Evolutionary conservation across 140 eudicot species (phyloP).

Genomic region (Anethum foeniculum): DNA sequence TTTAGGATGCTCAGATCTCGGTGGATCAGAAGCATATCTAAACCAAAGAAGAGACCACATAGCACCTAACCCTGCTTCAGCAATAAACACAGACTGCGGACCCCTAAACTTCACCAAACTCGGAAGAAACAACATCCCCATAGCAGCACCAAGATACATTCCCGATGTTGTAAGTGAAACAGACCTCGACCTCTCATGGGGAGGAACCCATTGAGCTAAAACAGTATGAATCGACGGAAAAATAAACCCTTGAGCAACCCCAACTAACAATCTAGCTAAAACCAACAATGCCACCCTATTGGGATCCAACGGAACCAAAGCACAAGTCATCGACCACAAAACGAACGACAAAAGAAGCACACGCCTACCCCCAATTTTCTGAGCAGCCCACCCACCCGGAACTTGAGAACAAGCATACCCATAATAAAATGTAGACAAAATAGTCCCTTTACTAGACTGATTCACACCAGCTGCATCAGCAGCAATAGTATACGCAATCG

Average conservation of each 20-base stretch:
- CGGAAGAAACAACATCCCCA: slow-evolving; percentile 79
- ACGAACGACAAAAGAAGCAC: slow-evolving; percentile 80
- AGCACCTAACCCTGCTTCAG: slow-evolving; percentile 76
- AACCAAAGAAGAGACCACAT: slow-evolving; percentile 83
- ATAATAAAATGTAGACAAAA: slow-evolving; percentile 80
- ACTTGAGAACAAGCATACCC: slow-evolving; percentile 96
- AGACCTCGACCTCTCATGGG: slow-evolving; percentile 89
- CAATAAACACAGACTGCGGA: slow-evolving; percentile 81
- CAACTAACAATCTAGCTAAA: slow-evolving; percentile 78
- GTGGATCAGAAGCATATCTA: slow-evolving; percentile 72
- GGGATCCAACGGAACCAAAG: slow-evolving; percentile 78
- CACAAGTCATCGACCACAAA: slow-evolving; percentile 86
- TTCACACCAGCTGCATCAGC: slow-evolving; percentile 88
- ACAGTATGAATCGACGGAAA: slow-evolving; percentile 94
- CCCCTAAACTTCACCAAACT: slow-evolving; percentile 71
- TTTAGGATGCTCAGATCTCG: slow-evolving; percentile 87
- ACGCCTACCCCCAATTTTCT: slow-evolving; percentile 83
- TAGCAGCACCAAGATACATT: slow-evolving; percentile 92
- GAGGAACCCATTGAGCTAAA: slow-evolving; percentile 98
- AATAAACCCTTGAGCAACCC: slow-evolving; percentile 90
- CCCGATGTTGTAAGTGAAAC: slow-evolving; percentile 93
- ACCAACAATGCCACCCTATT: slow-evolving; percentile 43
- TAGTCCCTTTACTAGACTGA: slow-evolving; percentile 84
- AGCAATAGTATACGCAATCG: slow-evolving; percentile 88
- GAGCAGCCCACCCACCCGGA: slow-evolving; percentile 98